phyloP scores from a whole-genome alignment of 352 stramenopile species.

The Phytophthora agathidicida region DNA sequence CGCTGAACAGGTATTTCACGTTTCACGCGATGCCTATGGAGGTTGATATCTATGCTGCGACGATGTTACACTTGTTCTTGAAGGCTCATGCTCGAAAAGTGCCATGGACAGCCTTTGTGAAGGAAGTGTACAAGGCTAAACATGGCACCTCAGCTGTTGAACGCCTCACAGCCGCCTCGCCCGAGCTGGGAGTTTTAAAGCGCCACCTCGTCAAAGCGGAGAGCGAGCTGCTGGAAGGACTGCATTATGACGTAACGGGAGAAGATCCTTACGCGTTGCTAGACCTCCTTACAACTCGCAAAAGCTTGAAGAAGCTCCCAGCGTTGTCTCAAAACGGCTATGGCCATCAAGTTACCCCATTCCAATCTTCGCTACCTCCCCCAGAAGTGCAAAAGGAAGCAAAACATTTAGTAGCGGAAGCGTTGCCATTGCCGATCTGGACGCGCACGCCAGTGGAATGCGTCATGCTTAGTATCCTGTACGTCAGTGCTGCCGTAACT shows the following conservation, averaged over 20 bases:
- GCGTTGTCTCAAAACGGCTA: slow-evolving; percentile 14
- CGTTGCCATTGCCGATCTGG: slow-evolving; percentile 68
- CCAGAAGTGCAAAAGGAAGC: slow-evolving; percentile 70
- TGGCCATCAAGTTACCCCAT: slow-evolving; percentile 14
- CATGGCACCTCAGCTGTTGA: slow-evolving; percentile 32
- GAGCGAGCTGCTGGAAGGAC: slow-evolving; percentile 65
- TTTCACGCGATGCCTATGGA: slow-evolving; percentile 78
- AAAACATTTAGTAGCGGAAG: slow-evolving; percentile 64
- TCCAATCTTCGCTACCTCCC: slow-evolving; percentile 34
- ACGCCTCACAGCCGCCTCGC: slow-evolving; percentile 35
- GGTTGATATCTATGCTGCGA: slow-evolving; percentile 68
- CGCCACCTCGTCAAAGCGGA: slow-evolving; percentile 69
- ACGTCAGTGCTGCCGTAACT: slow-evolving; percentile 65
- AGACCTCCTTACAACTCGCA: slow-evolving; percentile 63
- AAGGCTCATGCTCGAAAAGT: slow-evolving; percentile 73
- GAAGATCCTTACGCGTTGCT: slow-evolving; percentile 75
- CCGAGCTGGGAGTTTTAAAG: slow-evolving; percentile 58
- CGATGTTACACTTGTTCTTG: slow-evolving; percentile 78
- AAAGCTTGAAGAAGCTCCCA: slow-evolving; percentile 49
- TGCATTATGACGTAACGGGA: slow-evolving; percentile 77
- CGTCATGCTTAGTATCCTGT: slow-evolving; percentile 70
- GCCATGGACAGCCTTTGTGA: slow-evolving; percentile 67
- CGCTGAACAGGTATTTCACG: slow-evolving; percentile 80
- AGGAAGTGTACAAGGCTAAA: slow-evolving; percentile 73
- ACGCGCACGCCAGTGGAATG: slow-evolving; percentile 64